Percentiles rank a stretch among this genome's conserved stretches.
phyloP scores from a whole-genome alignment of 1,139 yeast species.

The Yarrowia galli region DNA sequence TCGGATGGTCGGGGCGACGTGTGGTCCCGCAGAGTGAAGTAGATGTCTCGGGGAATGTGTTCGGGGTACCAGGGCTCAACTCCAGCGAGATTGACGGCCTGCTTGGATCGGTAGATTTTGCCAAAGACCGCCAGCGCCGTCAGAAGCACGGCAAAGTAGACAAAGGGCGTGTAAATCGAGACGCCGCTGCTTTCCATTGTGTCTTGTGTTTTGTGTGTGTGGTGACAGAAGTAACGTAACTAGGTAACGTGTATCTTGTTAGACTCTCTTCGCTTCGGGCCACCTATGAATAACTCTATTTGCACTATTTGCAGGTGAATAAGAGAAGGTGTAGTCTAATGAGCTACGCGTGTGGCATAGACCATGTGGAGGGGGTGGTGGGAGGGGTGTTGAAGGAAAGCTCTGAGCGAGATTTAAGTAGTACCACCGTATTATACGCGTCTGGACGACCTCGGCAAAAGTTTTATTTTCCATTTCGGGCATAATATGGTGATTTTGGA shows the following conservation, averaged over 20 bases:
- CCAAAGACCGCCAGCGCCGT: slow-evolving; percentile 79
- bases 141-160: slow-evolving; percentile 76
- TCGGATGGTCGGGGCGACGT: slow-evolving; percentile 72
- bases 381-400: no score
- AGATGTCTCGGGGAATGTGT: slow-evolving; percentile 70
- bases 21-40: slow-evolving; percentile 62
- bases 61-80: slow-evolving; percentile 75
- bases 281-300: slow-evolving; percentile 36
- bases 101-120: slow-evolving; percentile 61
- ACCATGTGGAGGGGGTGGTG: background rate
- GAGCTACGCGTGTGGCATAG: slow-evolving; percentile 28
- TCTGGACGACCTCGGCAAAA: background rate
- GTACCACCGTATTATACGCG: slow-evolving; percentile 9
- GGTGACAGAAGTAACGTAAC: background rate
- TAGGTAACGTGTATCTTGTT: slow-evolving; percentile 1
- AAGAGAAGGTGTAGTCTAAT: slow-evolving; percentile 2
- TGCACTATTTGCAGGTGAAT: background rate
- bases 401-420: no score
- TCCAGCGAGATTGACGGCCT: slow-evolving; percentile 56
- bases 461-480: no score
- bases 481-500: no score
- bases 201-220: background rate
- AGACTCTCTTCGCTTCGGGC: slow-evolving; percentile 17
- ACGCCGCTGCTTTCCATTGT: slow-evolving; percentile 35
- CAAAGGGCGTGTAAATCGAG: slow-evolving; percentile 65